These are phyloP conservation scores for Pterocarpus macrocarpus DNA, from an alignment of 306 rosid species.

Conservation along the genomic window DNA sequence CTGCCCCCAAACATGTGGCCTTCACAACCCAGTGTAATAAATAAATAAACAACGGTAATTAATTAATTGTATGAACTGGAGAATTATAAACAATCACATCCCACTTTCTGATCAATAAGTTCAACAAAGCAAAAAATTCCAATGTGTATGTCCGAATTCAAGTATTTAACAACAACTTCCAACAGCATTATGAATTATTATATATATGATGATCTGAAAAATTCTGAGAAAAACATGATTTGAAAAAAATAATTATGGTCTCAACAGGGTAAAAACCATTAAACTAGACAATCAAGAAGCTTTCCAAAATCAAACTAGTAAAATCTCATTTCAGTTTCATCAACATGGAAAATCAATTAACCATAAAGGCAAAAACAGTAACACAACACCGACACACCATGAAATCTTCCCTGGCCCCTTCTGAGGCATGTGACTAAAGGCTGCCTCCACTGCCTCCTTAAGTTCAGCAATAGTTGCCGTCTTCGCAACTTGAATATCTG, in stretches of 20 bases:
- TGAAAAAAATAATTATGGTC: background rate
- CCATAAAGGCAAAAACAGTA: constrained; percentile 21
- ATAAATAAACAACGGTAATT: background rate
- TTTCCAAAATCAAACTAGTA: background rate
- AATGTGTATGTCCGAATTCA: background rate
- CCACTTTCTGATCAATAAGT: background rate
- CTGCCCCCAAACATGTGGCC: constrained; percentile 96
- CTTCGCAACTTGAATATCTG: constrained; percentile 74
- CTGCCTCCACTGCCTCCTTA: constrained; percentile 77
- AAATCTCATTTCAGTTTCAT: background rate
- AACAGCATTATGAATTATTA: background rate
- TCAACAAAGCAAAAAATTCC: background rate
- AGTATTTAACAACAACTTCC: background rate
- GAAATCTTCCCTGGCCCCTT: constrained; percentile 80
- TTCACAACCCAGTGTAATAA: constrained; percentile 48
- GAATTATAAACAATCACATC: background rate
- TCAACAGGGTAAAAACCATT: background rate
- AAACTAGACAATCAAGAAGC: background rate
- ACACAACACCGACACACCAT: constrained; percentile 59
- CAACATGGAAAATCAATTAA: background rate
- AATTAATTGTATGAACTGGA: constrained; percentile 14
- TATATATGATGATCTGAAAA: background rate
- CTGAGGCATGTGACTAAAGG: constrained; percentile 77
- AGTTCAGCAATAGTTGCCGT: constrained; percentile 74
- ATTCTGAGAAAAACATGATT: background rate